Percentiles rank a stretch among this genome's conserved stretches.
Evolutionary conservation across 371 early-diverging fungal genomes (phyloP).

Genomic region (Dichotomocladium elegans): DNA sequence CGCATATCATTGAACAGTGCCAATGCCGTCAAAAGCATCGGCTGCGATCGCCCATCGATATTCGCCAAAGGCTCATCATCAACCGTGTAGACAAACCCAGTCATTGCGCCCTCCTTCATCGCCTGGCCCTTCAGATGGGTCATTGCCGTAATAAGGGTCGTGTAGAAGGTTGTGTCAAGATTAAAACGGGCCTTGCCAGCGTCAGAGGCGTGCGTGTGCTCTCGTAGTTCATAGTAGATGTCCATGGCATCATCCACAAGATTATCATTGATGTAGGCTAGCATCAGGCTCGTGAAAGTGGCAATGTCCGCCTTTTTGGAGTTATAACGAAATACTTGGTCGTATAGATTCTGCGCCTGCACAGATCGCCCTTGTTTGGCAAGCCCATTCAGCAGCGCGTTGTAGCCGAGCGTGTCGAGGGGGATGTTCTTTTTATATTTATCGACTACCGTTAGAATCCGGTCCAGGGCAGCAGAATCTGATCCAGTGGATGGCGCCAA

Average conservation of each 20-base stretch:
- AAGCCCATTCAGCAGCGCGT: slow-evolving; percentile 25
- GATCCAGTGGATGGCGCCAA: slow-evolving; percentile 11
- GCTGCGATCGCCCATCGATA: slow-evolving; percentile 22
- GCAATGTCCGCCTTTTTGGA: slow-evolving; percentile 18
- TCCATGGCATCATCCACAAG: slow-evolving; percentile 38
- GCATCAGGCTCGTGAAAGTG: slow-evolving; percentile 32
- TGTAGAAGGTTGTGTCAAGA: slow-evolving; percentile 22
- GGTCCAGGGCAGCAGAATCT: neutral
- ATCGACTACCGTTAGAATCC: neutral
- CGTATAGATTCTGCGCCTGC: slow-evolving; percentile 37
- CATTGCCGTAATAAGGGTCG: slow-evolving; percentile 17
- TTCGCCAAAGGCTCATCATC: slow-evolving; percentile 17
- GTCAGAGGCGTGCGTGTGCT: slow-evolving; percentile 17
- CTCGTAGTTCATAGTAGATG: slow-evolving; percentile 37
- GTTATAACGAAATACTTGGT: slow-evolving; percentile 27
- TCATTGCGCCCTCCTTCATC: neutral
- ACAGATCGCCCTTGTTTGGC: slow-evolving; percentile 28
- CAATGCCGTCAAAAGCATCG: slow-evolving; percentile 26
- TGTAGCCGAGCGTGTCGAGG: slow-evolving; percentile 16
- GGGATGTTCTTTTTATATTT: neutral
- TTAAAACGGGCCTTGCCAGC: slow-evolving; percentile 7
- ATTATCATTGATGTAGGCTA: slow-evolving; percentile 38
- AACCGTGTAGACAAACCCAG: slow-evolving; percentile 21
- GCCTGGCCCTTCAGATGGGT: slow-evolving; percentile 6
- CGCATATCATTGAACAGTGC: slow-evolving; percentile 45